These are phyloP conservation scores for Aschersonia sp. DNA, from an alignment of 2,329 filamentous ascomycete species.

Conservation along the genomic window DNA sequence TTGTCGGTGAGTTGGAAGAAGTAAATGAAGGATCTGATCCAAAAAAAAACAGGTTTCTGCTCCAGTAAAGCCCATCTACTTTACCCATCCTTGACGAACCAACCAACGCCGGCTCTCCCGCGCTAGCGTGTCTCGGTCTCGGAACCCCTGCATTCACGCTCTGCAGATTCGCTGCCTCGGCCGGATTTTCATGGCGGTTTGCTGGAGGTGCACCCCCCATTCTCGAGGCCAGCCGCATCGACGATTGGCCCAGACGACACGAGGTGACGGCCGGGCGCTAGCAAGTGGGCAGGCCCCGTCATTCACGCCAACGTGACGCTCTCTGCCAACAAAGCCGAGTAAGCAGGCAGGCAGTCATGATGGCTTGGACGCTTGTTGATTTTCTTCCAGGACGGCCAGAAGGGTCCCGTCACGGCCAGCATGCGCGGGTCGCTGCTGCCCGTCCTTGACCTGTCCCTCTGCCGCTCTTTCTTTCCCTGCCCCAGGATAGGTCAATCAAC, in stretches of 20 bases:
- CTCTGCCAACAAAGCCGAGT: not conserved
- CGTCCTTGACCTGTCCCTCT: not conserved
- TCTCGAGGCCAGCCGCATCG: too few relatives aligned
- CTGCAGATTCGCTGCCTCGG: too few relatives aligned
- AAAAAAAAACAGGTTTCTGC: not conserved
- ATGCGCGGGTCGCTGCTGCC: not conserved
- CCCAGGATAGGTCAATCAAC: not conserved
- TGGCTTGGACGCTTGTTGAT: not conserved
- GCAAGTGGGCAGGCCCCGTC: not conserved
- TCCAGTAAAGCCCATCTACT: not conserved
- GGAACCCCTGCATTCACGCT: not conserved
- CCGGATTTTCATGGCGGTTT: too few relatives aligned
- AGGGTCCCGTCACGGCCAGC: not conserved
- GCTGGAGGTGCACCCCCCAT: too few relatives aligned
- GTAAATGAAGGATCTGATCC: too few relatives aligned
- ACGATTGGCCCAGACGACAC: not conserved
- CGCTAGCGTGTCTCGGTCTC: not conserved
- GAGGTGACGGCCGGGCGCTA: not conserved
- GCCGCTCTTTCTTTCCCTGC: not conserved
- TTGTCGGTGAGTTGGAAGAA: too few relatives aligned
- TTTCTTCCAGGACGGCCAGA: not conserved
- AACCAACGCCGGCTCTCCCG: not conserved
- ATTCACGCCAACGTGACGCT: not conserved
- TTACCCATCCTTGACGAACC: not conserved
- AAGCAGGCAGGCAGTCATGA: not conserved